These are phyloP conservation scores for Ustilago bromivora DNA, from an alignment of 1,284 basidiomycete species.

Conservation along the genomic window DNA sequence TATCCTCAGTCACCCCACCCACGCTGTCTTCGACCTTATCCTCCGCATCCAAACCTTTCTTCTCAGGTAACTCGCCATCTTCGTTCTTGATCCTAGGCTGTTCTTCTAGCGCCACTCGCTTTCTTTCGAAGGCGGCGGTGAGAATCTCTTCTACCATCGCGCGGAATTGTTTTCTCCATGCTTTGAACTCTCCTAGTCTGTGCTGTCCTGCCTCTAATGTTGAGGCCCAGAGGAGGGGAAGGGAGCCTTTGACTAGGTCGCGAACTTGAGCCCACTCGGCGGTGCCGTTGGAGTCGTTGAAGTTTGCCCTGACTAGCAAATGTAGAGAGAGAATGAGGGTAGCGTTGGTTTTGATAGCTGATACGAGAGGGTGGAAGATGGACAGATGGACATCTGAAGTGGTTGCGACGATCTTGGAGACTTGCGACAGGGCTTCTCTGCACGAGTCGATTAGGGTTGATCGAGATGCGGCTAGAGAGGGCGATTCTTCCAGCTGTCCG, in stretches of 20 bases:
- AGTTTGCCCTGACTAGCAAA: conserved; percentile 16
- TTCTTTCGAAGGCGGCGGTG: conserved; percentile 25
- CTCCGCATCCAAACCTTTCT: conserved; percentile 19
- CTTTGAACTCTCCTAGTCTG: conserved; percentile 18
- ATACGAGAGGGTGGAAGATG: conserved; percentile 39
- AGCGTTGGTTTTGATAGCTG: conserved; percentile 31
- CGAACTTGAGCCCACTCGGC: conserved; percentile 23
- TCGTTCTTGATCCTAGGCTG: conserved; percentile 33
- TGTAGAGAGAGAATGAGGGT: conserved; percentile 38
- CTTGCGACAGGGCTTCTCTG: conserved; percentile 30
- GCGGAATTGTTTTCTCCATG: conserved; percentile 19
- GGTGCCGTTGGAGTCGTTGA: conserved; percentile 25
- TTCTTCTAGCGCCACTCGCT: conserved; percentile 19
- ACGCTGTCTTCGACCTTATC: conserved; percentile 27
- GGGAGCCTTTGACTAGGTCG: conserved; percentile 21
- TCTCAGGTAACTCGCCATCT: conserved; percentile 19
- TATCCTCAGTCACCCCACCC: conserved; percentile 14
- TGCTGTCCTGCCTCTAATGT: conserved; percentile 14
- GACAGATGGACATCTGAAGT: conserved; percentile 39
- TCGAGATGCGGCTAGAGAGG: conserved; percentile 16
- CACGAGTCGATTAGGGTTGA: conserved; percentile 28
- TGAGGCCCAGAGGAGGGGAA: conserved; percentile 38
- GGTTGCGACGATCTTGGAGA: conserved; percentile 34
- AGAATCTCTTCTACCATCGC: conserved; percentile 38
- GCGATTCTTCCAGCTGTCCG: conserved; percentile 14